Evolutionary conservation across 106 monocot species (phyloP).

Genomic region (Dendrobium catenatum): DNA sequence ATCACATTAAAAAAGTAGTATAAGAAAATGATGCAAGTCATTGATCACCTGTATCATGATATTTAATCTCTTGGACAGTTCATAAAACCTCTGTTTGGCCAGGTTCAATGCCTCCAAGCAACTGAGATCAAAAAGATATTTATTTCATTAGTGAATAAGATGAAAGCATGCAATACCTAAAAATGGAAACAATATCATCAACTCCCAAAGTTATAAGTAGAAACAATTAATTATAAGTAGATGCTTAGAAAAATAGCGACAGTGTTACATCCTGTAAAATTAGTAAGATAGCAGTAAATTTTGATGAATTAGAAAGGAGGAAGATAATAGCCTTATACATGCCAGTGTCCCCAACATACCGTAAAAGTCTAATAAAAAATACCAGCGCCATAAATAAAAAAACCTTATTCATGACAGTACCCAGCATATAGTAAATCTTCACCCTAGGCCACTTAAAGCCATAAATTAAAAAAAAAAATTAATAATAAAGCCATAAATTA

Average conservation of each 20-base stretch:
- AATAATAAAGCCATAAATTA: too few species aligned
- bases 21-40: not conserved
- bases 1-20: not conserved
- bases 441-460: too few species aligned
- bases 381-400: too few species aligned
- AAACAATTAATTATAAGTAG: not conserved
- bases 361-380: too few species aligned
- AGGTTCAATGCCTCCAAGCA: constrained; percentile 7
- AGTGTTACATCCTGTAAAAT: not conserved
- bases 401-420: too few species aligned
- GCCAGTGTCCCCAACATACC: too few species aligned
- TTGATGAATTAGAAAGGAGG: not conserved
- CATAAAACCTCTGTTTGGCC: constrained; percentile 7
- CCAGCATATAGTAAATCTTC: too few species aligned
- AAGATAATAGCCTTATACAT: not conserved
- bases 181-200: too few species aligned
- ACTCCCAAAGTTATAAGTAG: not conserved
- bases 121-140: not conserved
- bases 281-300: not conserved
- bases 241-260: not conserved
- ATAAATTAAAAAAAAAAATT: too few species aligned
- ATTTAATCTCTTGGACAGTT: constrained; percentile 8
- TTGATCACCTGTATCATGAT: constrained; percentile 1
- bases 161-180: not conserved
- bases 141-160: not conserved